phyloP scores from a whole-genome alignment of 768 basidiomycete genomes.

The Boletus subcaerulescens region DNA sequence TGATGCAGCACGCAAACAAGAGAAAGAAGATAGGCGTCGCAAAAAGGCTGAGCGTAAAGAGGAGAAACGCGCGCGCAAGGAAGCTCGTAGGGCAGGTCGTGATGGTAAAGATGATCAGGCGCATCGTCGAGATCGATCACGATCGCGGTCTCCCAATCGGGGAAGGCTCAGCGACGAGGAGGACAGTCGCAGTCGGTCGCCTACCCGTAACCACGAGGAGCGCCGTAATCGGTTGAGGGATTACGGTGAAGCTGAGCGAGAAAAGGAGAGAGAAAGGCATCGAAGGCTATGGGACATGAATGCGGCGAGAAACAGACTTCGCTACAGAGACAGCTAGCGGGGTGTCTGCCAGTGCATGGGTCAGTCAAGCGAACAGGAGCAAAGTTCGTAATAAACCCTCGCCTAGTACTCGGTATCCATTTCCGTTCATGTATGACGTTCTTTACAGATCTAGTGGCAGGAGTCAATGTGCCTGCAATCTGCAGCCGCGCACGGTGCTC shows the following conservation, averaged over 20 bases:
- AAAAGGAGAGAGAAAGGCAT: constrained; percentile 39
- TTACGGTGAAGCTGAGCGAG: constrained; percentile 29
- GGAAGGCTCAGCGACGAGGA: constrained; percentile 15
- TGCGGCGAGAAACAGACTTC: constrained; percentile 37
- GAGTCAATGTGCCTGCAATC: constrained; percentile 16
- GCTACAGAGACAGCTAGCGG: constrained; percentile 19
- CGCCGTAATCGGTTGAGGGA: constrained; percentile 19
- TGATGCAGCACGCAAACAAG: constrained; percentile 32
- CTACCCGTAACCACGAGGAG: constrained; percentile 20
- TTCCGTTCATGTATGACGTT: constrained; percentile 11
- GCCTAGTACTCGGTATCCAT: constrained; percentile 4
- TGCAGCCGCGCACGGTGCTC: constrained; percentile 9
- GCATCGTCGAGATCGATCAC: constrained; percentile 29
- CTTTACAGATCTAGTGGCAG: constrained; percentile 17
- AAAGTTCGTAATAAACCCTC: constrained; percentile 1
- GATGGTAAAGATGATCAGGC: constrained; percentile 29
- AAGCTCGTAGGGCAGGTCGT: constrained; percentile 40
- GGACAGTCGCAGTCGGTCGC: constrained; percentile 32
- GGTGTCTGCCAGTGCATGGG: background rate
- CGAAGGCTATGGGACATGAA: constrained; percentile 53
- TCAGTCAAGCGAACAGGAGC: constrained; percentile 5
- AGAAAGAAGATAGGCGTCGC: constrained; percentile 50
- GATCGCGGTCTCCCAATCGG: constrained; percentile 35
- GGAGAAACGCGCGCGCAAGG: constrained; percentile 56
- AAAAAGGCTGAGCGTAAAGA: constrained; percentile 57